Evolutionary conservation across 1,284 basidiomycete genomes (phyloP).

Genomic region (Singerocomus inundabilis): DNA sequence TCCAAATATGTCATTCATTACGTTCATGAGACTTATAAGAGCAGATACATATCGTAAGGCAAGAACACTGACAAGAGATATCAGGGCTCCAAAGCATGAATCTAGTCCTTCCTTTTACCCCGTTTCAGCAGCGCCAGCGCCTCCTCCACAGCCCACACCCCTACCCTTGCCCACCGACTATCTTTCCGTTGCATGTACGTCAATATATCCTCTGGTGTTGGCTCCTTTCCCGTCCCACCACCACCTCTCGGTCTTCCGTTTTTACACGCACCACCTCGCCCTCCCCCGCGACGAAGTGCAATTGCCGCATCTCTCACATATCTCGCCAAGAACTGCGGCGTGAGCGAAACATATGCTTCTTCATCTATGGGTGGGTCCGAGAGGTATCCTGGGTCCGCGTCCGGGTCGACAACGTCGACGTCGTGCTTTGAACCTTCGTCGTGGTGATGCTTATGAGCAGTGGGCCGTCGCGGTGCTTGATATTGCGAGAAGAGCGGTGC

Average conservation of each 20-base stretch:
- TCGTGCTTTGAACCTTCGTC: not conserved
- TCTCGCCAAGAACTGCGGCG: conserved; percentile 46
- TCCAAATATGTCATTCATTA: too few species aligned
- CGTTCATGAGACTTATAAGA: too few species aligned
- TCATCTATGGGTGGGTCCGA: conserved; percentile 62
- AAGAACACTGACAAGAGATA: not conserved
- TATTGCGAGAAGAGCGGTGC: conserved; percentile 28
- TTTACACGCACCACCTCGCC: conserved; percentile 10
- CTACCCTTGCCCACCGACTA: conserved; percentile 60
- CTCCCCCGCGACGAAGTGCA: conserved; percentile 27
- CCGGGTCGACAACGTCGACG: conserved; percentile 19
- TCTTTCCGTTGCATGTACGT: conserved; percentile 47
- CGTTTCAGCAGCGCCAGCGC: conserved; percentile 39
- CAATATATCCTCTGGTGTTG: conserved; percentile 51
- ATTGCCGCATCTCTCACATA: conserved; percentile 48
- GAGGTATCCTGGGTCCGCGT: conserved; percentile 43
- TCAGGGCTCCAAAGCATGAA: too few species aligned
- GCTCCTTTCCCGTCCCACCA: conserved; percentile 13
- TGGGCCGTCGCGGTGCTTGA: conserved; percentile 13
- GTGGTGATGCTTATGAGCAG: not conserved
- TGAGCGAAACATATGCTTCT: conserved; percentile 58
- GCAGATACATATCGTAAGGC: not conserved
- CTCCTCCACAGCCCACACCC: conserved; percentile 60
- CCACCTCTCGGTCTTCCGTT: not conserved
- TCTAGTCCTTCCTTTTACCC: not conserved